These are phyloP conservation scores for Nyssa sinensis DNA, from an alignment of 148 eudicot species.

Conservation along the genomic window DNA sequence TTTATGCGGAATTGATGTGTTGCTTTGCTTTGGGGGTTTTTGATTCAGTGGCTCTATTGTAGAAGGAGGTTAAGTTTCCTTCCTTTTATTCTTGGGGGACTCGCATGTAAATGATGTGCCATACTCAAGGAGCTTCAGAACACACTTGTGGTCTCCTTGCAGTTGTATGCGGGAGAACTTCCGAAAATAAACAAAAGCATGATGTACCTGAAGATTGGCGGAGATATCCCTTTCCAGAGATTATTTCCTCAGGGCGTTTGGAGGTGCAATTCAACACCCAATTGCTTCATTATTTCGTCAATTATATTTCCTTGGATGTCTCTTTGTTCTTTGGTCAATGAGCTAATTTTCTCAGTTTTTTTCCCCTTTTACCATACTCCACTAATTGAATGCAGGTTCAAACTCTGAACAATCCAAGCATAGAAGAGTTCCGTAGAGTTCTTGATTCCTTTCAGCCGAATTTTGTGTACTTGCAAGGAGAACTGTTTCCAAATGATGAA, in stretches of 20 bases:
- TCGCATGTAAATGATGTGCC: constrained; percentile 41
- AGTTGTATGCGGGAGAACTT: constrained; percentile 42
- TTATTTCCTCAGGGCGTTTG: constrained; percentile 66
- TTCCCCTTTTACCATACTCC: too few relatives aligned
- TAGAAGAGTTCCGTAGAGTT: constrained; percentile 55
- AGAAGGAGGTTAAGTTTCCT: neutral
- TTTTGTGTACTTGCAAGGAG: constrained; percentile 80
- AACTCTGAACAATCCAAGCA: constrained; percentile 58
- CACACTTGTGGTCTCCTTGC: constrained; percentile 72
- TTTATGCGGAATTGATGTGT: constrained; percentile 1
- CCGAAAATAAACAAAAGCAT: constrained; percentile 29
- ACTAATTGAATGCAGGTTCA: constrained; percentile 51
- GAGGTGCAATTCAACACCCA: constrained; percentile 41
- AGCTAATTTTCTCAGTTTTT: constrained; percentile 1
- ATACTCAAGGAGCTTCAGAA: constrained; percentile 64
- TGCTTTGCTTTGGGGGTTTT: constrained; percentile 5
- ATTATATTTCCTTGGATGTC: neutral
- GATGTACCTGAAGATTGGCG: constrained; percentile 25
- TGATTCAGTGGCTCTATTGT: constrained; percentile 5
- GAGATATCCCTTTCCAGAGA: constrained; percentile 62
- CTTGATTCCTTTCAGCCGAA: constrained; percentile 61
- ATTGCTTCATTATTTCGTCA: neutral
- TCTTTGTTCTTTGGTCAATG: neutral
- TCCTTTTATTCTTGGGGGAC: neutral
- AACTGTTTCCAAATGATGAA: constrained; percentile 56